A percentile compares a stretch with the other conserved stretches of the same genome.
These are phyloP conservation scores for Verticillium alfalfae DNA, from an alignment of 2,329 filamentous ascomycete genomes.

Conservation along the genomic window DNA sequence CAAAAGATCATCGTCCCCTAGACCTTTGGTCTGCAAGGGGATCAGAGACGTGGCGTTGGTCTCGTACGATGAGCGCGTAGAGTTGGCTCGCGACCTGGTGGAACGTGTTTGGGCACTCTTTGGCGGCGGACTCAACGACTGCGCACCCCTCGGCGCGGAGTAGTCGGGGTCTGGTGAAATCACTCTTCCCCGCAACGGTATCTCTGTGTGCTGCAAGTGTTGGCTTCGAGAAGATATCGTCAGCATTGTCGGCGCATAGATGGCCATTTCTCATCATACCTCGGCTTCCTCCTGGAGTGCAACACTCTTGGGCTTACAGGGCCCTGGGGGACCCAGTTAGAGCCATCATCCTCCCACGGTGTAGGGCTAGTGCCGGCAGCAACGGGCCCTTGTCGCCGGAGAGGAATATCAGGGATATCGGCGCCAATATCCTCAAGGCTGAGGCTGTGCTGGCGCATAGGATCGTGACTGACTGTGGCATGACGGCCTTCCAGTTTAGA, in stretches of 20 bases:
- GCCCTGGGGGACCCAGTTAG: slow-evolving; percentile 5
- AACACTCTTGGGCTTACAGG: not conserved
- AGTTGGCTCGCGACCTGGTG: slow-evolving; percentile 18
- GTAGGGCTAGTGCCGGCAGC: not conserved
- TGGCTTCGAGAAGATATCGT: not conserved
- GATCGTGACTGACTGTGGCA: not conserved
- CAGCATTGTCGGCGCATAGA: not conserved
- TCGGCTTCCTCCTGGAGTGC: slow-evolving; percentile 1
- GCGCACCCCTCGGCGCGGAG: slow-evolving; percentile 4
- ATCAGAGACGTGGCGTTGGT: slow-evolving; percentile 14
- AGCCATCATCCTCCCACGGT: slow-evolving; percentile 8
- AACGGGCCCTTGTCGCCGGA: slow-evolving; percentile 4
- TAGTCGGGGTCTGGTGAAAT: slow-evolving; percentile 7
- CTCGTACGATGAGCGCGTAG: slow-evolving; percentile 20
- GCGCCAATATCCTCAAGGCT: slow-evolving; percentile 7
- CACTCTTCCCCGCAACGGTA: slow-evolving; percentile 2
- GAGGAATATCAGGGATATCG: slow-evolving; percentile 16
- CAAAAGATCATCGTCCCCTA: slow-evolving; percentile 20
- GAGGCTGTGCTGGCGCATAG: not conserved
- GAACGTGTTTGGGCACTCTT: slow-evolving; percentile 19
- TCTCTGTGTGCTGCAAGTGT: not conserved
- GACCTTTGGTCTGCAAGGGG: slow-evolving; percentile 15
- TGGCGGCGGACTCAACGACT: slow-evolving; percentile 16
- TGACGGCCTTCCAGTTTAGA: not conserved
- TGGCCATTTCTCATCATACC: not conserved